These are phyloP conservation scores for Solanum pinnatisectum DNA, from an alignment of 257 asterid species.

Conservation along the genomic window DNA sequence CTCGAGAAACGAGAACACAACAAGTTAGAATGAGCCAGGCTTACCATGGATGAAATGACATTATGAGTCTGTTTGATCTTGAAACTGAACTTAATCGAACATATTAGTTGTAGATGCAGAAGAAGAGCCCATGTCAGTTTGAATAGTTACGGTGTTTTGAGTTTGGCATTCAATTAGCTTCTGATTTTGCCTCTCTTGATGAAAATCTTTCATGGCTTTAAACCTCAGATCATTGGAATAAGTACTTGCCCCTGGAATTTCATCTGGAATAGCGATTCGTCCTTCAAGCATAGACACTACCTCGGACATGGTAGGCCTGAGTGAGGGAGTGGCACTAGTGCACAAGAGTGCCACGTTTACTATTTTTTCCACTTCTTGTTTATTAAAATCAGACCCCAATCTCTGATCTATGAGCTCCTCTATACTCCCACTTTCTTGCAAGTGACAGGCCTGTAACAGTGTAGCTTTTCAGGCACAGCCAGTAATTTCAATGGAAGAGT, in stretches of 20 bases:
- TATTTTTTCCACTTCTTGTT: slow-evolving; percentile 46
- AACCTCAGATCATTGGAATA: slow-evolving; percentile 57
- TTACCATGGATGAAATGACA: not conserved
- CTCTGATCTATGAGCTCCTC: slow-evolving; percentile 54
- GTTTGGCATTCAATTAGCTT: slow-evolving; percentile 20
- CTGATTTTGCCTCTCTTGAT: slow-evolving; percentile 31
- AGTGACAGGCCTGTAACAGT: slow-evolving; percentile 50
- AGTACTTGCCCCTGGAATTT: slow-evolving; percentile 32
- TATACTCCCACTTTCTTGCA: slow-evolving; percentile 44
- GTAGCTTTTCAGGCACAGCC: not conserved
- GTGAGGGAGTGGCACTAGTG: slow-evolving; percentile 64
- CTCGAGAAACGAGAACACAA: not conserved
- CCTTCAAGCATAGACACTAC: slow-evolving; percentile 82
- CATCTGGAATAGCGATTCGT: slow-evolving; percentile 38
- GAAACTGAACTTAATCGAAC: not conserved
- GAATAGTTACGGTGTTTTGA: slow-evolving; percentile 1
- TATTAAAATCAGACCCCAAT: slow-evolving; percentile 20
- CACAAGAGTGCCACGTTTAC: slow-evolving; percentile 64
- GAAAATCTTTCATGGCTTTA: slow-evolving; percentile 70
- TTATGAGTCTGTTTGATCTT: not conserved
- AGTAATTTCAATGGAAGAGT: not conserved
- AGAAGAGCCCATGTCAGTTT: not conserved
- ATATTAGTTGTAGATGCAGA: slow-evolving; percentile 13
- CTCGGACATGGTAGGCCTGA: slow-evolving; percentile 78
- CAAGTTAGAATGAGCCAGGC: not conserved